A percentile compares a stretch with the other conserved stretches of the same genome.
These are phyloP conservation scores for Vitis rotundifolia DNA, from an alignment of 164 flowering plant genomes.

Conservation along the genomic window DNA sequence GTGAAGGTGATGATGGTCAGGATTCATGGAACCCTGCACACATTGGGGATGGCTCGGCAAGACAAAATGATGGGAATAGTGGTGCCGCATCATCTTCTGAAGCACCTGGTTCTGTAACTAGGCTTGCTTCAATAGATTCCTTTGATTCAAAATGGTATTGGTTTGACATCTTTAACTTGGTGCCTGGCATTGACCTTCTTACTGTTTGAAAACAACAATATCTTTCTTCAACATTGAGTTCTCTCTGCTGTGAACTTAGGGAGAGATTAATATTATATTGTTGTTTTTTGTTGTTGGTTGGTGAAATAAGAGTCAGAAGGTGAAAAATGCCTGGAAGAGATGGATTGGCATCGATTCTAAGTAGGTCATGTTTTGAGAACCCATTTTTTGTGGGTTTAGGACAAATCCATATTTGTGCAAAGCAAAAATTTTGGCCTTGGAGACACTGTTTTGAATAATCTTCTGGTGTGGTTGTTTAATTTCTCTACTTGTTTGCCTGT, in stretches of 20 bases:
- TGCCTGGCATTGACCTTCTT: not conserved
- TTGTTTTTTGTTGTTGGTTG: not conserved
- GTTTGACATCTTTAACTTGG: not conserved
- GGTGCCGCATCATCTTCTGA: slow-evolving; percentile 69
- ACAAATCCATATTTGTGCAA: no score
- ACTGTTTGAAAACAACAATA: no score
- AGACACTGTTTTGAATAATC: no score
- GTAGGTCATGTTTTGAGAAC: no score
- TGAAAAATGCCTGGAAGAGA: not conserved
- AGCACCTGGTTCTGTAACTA: slow-evolving; percentile 54
- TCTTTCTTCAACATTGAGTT: no score
- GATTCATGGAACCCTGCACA: slow-evolving; percentile 83
- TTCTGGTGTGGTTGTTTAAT: no score
- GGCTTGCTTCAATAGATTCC: slow-evolving; percentile 96
- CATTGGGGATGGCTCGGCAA: slow-evolving; percentile 58
- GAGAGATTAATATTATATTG: no score
- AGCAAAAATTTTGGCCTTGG: no score
- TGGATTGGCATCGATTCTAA: not conserved
- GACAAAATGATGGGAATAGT: slow-evolving; percentile 44
- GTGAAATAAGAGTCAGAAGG: not conserved
- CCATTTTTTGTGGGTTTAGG: no score
- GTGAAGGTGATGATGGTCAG: slow-evolving; percentile 48
- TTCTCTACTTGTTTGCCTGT: no score
- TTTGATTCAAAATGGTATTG: slow-evolving; percentile 95
- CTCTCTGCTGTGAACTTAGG: no score